Evolutionary conservation across 2,329 filamentous ascomycete genomes (phyloP).

Genomic region (Xylariaceae sp.): DNA sequence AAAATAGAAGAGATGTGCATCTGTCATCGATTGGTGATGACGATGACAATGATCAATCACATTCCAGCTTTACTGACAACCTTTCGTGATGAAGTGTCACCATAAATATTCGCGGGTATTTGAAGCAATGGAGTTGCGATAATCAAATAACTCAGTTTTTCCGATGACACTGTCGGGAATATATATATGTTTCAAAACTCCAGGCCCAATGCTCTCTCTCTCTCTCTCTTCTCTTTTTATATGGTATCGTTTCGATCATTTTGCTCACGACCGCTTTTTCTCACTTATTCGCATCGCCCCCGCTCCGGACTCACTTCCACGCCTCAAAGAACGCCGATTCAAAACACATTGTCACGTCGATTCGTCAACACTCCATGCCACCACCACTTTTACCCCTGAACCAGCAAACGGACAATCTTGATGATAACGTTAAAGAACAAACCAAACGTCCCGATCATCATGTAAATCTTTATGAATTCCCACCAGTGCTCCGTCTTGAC

Average conservation of each 20-base stretch:
- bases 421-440: constrained; percentile 38
- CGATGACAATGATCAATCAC: too few species aligned
- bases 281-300: background rate
- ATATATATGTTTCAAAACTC: constrained; percentile 11
- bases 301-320: background rate
- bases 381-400: background rate
- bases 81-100: too few species aligned
- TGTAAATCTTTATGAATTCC: constrained; percentile 53
- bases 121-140: too few species aligned
- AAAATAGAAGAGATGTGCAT: too few species aligned
- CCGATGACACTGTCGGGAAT: background rate
- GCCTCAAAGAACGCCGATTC: background rate
- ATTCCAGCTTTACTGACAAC: too few species aligned
- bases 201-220: constrained; percentile 8
- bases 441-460: constrained; percentile 42
- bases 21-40: too few species aligned
- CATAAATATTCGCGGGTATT: too few species aligned
- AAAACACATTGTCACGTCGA: background rate
- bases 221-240: background rate
- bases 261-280: background rate
- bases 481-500: constrained; percentile 49
- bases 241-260: constrained; percentile 9
- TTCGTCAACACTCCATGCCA: background rate
- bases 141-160: background rate
- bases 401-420: constrained; percentile 17